phyloP scores from a whole-genome alignment of 192 early-diverging fungal species.

The Entomortierella beljakovae region DNA sequence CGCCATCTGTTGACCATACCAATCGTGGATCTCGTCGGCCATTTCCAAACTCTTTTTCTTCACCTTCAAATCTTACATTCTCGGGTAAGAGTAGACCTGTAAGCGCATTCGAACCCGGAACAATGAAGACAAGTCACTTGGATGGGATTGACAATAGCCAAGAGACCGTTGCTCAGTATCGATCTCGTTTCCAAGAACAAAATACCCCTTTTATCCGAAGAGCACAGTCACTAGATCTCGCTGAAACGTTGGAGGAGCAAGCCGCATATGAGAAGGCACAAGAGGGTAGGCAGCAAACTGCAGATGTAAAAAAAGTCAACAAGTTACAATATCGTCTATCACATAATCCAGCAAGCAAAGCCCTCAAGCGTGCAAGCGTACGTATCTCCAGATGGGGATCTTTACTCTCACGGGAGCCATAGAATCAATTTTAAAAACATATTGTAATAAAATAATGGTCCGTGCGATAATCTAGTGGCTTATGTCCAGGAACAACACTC shows the following conservation, averaged over 20 bases:
- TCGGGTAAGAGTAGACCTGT: neutral
- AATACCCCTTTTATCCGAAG: neutral
- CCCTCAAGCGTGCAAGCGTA: conserved; percentile 18
- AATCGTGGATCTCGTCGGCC: neutral
- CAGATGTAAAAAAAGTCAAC: conserved; percentile 16
- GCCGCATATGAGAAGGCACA: neutral
- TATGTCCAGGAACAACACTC: neutral
- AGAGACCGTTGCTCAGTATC: neutral
- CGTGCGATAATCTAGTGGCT: neutral
- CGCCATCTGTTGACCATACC: neutral
- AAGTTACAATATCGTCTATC: conserved; percentile 20
- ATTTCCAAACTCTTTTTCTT: neutral
- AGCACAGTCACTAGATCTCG: conserved; percentile 37
- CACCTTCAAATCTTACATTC: neutral
- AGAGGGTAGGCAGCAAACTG: neutral
- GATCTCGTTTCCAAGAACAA: neutral
- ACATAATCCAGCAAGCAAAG: conserved; percentile 36
- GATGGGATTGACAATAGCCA: neutral
- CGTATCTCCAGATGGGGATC: conserved; percentile 24
- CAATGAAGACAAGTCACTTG: neutral
- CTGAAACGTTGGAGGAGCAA: conserved; percentile 1
- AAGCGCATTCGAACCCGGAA: conserved; percentile 14
- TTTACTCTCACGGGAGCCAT: conserved; percentile 13
- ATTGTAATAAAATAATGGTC: too few relatives aligned
- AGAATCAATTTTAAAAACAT: neutral